phyloP scores from a whole-genome alignment of 2,329 filamentous ascomycete species.

The Domatiomyces catenatus region DNA sequence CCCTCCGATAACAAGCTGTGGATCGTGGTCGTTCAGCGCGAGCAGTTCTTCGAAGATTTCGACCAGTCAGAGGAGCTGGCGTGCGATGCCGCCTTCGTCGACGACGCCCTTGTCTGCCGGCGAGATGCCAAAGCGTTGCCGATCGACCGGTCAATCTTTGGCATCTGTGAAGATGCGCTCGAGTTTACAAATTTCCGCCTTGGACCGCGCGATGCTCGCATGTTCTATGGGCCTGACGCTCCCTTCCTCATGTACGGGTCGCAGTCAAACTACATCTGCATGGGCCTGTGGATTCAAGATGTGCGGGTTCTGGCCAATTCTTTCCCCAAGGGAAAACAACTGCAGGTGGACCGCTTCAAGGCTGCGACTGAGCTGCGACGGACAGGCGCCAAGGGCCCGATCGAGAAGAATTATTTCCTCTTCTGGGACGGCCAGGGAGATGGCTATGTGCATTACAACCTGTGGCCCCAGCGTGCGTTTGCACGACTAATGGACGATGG shows the following conservation, averaged over 20 bases:
- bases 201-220: slow-evolving; percentile 44
- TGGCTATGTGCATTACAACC: slow-evolving; percentile 40
- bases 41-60: slow-evolving; percentile 19
- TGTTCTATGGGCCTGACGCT: slow-evolving; percentile 38
- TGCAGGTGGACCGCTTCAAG: slow-evolving; percentile 15
- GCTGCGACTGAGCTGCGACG: slow-evolving; percentile 32
- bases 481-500: slow-evolving; percentile 32
- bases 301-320: slow-evolving; percentile 33
- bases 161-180: slow-evolving; percentile 32
- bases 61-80: slow-evolving; percentile 26
- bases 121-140: slow-evolving; percentile 1
- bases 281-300: slow-evolving; percentile 43
- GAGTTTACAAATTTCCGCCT: slow-evolving; percentile 18
- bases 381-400: slow-evolving; percentile 27
- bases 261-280: slow-evolving; percentile 39
- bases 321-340: slow-evolving; percentile 22
- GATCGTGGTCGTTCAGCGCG: slow-evolving; percentile 36
- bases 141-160: slow-evolving; percentile 30
- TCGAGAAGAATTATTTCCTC: slow-evolving; percentile 49
- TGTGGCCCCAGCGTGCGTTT: slow-evolving; percentile 36
- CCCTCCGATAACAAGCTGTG: slow-evolving; percentile 32
- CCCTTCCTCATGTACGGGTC: slow-evolving; percentile 42
- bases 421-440: slow-evolving; percentile 40
- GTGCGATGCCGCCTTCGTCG: slow-evolving; percentile 36
- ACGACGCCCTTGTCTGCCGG: background rate